These are phyloP conservation scores for Cicer bijugum DNA, from an alignment of 306 rosid species.

Conservation along the genomic window DNA sequence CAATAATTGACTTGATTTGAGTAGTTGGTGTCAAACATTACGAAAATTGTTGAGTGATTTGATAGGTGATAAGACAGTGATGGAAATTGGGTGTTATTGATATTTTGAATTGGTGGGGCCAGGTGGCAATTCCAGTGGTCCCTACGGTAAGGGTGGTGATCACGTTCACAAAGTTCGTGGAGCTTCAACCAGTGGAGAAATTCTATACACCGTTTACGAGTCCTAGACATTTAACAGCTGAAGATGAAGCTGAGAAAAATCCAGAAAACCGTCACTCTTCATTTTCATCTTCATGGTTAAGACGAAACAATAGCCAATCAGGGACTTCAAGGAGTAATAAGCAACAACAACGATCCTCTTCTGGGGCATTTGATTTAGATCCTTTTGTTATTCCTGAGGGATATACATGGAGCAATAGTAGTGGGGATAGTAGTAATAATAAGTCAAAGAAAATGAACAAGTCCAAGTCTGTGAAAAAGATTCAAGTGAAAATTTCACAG, in stretches of 20 bases:
- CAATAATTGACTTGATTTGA: conserved; percentile 17
- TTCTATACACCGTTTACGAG: conserved; percentile 90
- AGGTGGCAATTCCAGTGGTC: conserved; percentile 95
- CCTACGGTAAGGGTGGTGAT: conserved; percentile 96
- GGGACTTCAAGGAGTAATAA: conserved; percentile 54
- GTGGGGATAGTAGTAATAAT: conserved; percentile 57
- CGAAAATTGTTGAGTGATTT: conserved; percentile 37
- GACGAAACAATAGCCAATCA: conserved; percentile 62
- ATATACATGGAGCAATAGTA: conserved; percentile 66
- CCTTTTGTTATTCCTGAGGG: conserved; percentile 90
- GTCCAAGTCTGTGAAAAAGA: conserved; percentile 69
- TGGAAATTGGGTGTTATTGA: conserved; percentile 27
- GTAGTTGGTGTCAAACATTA: background rate
- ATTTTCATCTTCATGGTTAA: conserved; percentile 60
- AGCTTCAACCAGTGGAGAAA: conserved; percentile 73
- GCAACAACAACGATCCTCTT: conserved; percentile 46
- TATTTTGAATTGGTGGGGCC: conserved; percentile 47
- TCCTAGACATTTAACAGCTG: conserved; percentile 61
- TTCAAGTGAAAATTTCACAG: conserved; percentile 50
- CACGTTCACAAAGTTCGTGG: conserved; percentile 92
- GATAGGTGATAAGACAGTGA: conserved; percentile 29
- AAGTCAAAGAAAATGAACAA: conserved; percentile 67
- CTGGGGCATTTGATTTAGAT: conserved; percentile 57
- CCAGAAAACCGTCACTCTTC: conserved; percentile 43
- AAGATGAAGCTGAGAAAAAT: conserved; percentile 50